phyloP scores from a whole-genome alignment of 2,329 filamentous ascomycete genomes.

The Geoglossum cookeanum region DNA sequence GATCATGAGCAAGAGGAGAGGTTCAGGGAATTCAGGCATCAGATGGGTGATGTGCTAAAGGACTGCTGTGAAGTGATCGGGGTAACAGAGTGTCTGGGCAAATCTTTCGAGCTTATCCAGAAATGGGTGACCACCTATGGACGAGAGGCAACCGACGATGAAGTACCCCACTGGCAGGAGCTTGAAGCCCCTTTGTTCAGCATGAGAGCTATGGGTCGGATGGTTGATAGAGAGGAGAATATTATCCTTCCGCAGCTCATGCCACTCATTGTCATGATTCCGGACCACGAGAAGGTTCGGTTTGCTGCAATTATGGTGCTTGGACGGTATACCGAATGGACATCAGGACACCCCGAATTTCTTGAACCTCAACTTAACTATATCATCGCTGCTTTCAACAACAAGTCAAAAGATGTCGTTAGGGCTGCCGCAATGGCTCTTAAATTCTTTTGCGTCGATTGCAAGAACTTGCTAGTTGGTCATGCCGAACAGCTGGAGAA shows the following conservation, averaged over 20 bases:
- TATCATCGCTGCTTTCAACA: slow-evolving; percentile 82
- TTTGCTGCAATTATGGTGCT: slow-evolving; percentile 98
- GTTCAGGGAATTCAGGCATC: slow-evolving; percentile 88
- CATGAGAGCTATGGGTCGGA: slow-evolving; percentile 86
- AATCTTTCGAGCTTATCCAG: slow-evolving; percentile 73
- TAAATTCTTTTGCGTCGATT: slow-evolving; percentile 94
- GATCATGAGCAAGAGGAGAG: slow-evolving; percentile 93
- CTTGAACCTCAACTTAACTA: slow-evolving; percentile 87
- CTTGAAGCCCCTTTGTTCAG: slow-evolving; percentile 89
- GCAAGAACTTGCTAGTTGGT: slow-evolving; percentile 63
- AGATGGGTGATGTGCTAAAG: slow-evolving; percentile 95
- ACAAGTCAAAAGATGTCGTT: slow-evolving; percentile 75
- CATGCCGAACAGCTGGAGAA: slow-evolving; percentile 74
- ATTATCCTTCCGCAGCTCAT: slow-evolving; percentile 82
- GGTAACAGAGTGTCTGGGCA: slow-evolving; percentile 73
- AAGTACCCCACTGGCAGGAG: slow-evolving; percentile 89
- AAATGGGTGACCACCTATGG: slow-evolving; percentile 74
- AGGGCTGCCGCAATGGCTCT: slow-evolving; percentile 83
- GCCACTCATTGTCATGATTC: slow-evolving; percentile 82
- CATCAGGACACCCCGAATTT: slow-evolving; percentile 78
- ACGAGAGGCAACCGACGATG: slow-evolving; percentile 48
- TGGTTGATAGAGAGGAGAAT: slow-evolving; percentile 79
- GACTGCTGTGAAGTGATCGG: slow-evolving; percentile 94
- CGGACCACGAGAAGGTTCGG: slow-evolving; percentile 89
- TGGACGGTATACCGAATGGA: slow-evolving; percentile 95